These are phyloP conservation scores for Talaromyces sp. DNA, from an alignment of 2,329 filamentous ascomycete species.

Conservation along the genomic window DNA sequence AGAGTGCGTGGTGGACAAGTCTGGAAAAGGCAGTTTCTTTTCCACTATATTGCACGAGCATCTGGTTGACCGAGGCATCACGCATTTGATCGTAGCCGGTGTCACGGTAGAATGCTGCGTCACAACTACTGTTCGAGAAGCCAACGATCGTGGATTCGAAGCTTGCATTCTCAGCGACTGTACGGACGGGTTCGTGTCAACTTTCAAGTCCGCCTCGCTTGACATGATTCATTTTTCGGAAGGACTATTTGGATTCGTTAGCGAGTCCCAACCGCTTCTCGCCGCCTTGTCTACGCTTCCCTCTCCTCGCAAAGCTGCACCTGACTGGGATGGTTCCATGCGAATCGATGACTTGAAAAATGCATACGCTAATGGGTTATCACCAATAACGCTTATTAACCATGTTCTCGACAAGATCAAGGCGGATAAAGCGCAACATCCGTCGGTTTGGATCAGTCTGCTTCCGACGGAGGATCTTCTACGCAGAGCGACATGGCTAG, in stretches of 20 bases:
- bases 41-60: conserved; percentile 50
- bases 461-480: conserved; percentile 38
- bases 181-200: conserved; percentile 27
- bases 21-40: conserved; percentile 57
- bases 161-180: conserved; percentile 50
- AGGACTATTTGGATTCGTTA: conserved; percentile 31
- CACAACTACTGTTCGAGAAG: conserved; percentile 51
- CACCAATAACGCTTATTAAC: conserved; percentile 41
- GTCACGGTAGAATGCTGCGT: conserved; percentile 58
- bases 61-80: conserved; percentile 51
- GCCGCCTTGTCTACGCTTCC: conserved; percentile 4
- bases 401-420: conserved; percentile 2
- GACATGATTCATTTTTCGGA: conserved; percentile 33
- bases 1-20: conserved; percentile 54
- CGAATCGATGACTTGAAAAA: conserved; percentile 8
- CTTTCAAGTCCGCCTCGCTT: conserved; percentile 31
- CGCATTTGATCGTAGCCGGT: conserved; percentile 53
- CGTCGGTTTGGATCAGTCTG: conserved; percentile 7
- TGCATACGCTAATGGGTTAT: conserved; percentile 28
- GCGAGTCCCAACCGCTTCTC: conserved; percentile 18
- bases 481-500: conserved; percentile 35
- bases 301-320: conserved; percentile 8
- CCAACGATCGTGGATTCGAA: conserved; percentile 57
- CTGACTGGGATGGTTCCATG: conserved; percentile 5
- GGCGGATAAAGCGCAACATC: neutral